Percentiles rank a stretch among this genome's conserved stretches.
Evolutionary conservation across 257 asterid genomes (phyloP).

Genomic region (Craterostigma plantagineum): DNA sequence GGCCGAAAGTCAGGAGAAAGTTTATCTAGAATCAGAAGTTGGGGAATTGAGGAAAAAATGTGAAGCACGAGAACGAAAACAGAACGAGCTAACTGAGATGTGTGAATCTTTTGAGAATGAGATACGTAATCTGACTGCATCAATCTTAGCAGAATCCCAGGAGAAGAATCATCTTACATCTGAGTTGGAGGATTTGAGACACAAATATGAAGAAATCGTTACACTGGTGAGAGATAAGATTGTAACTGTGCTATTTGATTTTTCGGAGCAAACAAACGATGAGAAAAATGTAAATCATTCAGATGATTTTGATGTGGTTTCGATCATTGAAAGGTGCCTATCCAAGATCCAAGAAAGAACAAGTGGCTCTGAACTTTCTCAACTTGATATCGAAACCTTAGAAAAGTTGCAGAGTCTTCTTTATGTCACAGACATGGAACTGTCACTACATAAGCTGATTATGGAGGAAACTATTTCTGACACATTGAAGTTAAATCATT

Average conservation of each 20-base stretch:
- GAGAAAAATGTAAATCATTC: constrained; percentile 15
- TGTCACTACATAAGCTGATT: constrained; percentile 32
- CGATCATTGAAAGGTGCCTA: constrained; percentile 36
- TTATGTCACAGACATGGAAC: constrained; percentile 47
- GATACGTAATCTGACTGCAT: constrained; percentile 34
- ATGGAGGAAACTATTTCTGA: constrained; percentile 43
- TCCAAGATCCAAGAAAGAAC: constrained; percentile 41
- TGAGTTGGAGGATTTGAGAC: constrained; percentile 34
- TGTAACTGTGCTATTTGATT: constrained; percentile 40
- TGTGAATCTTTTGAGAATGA: constrained; percentile 34
- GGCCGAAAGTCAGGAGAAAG: constrained; percentile 46
- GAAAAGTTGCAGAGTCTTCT: constrained; percentile 48
- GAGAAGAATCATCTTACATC: constrained; percentile 40
- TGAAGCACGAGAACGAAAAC: constrained; percentile 28
- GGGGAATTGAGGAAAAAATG: constrained; percentile 31
- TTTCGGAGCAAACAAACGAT: constrained; percentile 40
- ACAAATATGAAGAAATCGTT: constrained; percentile 21
- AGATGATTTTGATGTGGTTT: constrained; percentile 23
- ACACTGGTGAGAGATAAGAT: constrained; percentile 41
- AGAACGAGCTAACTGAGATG: constrained; percentile 30
- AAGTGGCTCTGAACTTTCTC: constrained; percentile 24
- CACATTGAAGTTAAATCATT: constrained; percentile 20
- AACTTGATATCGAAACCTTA: constrained; percentile 18
- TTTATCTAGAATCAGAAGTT: constrained; percentile 42
- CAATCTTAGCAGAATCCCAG: constrained; percentile 43